A percentile compares a stretch with the other conserved stretches of the same genome.
Evolutionary conservation across 1,284 basidiomycete genomes (phyloP).

Genomic region (Ustilago trichophora): DNA sequence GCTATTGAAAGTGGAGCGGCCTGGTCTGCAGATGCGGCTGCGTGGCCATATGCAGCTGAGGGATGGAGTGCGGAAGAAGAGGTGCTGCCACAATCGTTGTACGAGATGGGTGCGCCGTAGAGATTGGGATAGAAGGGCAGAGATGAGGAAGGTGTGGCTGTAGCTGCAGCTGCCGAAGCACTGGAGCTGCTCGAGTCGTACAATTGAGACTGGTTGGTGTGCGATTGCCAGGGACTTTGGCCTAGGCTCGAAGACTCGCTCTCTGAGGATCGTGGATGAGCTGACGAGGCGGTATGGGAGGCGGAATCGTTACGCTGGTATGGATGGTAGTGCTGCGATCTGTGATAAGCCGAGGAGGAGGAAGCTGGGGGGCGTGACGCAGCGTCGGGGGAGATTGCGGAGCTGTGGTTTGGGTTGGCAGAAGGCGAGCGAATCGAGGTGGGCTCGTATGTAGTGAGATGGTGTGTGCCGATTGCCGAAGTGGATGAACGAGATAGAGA

Average conservation of each 20-base stretch:
- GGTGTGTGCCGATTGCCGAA: background rate
- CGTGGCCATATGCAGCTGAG: slow-evolving; percentile 3
- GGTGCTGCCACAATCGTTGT: slow-evolving; percentile 11
- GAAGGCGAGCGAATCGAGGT: slow-evolving; percentile 3
- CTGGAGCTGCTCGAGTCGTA: slow-evolving; percentile 5
- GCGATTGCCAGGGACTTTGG: slow-evolving; percentile 14
- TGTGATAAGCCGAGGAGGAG: slow-evolving; percentile 8
- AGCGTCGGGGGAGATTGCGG: background rate
- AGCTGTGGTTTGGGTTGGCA: background rate
- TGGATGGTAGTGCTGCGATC: slow-evolving; percentile 25
- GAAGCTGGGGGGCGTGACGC: slow-evolving; percentile 4
- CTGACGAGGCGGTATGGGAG: background rate
- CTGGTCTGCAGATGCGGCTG: background rate
- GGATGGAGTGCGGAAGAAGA: slow-evolving; percentile 1
- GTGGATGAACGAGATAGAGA: background rate
- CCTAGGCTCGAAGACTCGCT: slow-evolving; percentile 3
- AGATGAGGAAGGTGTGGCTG: slow-evolving; percentile 1
- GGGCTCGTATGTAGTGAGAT: background rate
- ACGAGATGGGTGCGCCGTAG: slow-evolving; percentile 25
- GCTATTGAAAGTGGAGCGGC: slow-evolving; percentile 27
- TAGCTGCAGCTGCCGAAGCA: background rate
- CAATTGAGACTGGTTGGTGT: slow-evolving; percentile 6
- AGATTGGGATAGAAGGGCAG: slow-evolving; percentile 25
- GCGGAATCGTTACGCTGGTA: slow-evolving; percentile 14
- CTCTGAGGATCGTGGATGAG: background rate